phyloP scores from a whole-genome alignment of 2,329 filamentous ascomycete genomes.

The Pleoardoris graminearum region DNA sequence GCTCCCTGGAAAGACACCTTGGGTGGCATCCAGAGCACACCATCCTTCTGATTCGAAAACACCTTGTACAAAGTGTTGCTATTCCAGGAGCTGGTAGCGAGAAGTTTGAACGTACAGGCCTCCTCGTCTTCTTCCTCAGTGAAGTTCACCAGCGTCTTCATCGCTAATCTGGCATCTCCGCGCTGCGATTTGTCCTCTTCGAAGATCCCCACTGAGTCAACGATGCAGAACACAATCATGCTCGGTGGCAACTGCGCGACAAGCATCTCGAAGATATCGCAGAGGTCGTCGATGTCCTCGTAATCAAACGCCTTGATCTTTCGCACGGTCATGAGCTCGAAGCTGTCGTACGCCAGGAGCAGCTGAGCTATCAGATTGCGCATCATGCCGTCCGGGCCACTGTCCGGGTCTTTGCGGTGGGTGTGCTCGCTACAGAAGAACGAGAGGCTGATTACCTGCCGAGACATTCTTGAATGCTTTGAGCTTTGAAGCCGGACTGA shows the following conservation, averaged over 20 bases:
- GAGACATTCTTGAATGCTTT: too few species aligned
- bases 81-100: too few species aligned
- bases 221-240: background rate
- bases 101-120: too few species aligned
- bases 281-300: background rate
- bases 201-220: background rate
- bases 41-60: too few species aligned
- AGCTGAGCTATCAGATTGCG: background rate
- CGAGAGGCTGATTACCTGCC: too few species aligned
- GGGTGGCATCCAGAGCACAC: too few species aligned
- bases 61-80: too few species aligned
- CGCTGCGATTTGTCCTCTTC: background rate
- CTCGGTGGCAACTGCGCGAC: background rate
- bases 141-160: background rate
- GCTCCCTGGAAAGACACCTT: too few species aligned
- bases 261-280: background rate
- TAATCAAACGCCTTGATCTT: background rate
- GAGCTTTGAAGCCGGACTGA: too few species aligned
- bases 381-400: background rate
- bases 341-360: background rate
- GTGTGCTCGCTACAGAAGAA: too few species aligned
- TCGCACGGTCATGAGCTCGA: background rate
- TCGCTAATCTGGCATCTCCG: background rate
- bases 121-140: background rate
- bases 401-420: too few species aligned